These are phyloP conservation scores for Aspergillus niger DNA, from an alignment of 2,329 filamentous ascomycete genomes.

Conservation along the genomic window DNA sequence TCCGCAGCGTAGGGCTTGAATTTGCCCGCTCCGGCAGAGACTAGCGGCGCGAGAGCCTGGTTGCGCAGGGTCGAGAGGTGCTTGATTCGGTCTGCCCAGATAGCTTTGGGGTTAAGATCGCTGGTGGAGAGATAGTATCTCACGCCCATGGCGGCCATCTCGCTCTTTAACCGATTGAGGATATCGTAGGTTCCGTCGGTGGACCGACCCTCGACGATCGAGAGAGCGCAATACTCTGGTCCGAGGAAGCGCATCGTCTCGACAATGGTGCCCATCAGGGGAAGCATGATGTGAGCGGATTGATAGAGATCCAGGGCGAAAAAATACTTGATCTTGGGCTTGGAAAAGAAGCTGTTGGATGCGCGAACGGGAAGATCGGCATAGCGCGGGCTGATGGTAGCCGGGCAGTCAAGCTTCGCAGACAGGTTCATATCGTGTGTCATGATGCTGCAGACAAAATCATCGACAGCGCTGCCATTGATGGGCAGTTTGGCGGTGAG, in stretches of 20 bases:
- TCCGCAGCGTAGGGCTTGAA: conserved; percentile 1
- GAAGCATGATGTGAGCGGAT: background rate
- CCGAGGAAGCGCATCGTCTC: conserved; percentile 3
- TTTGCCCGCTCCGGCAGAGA: background rate
- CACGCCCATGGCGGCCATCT: conserved; percentile 4
- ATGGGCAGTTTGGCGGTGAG: background rate
- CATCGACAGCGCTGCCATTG: conserved; percentile 4
- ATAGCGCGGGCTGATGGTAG: background rate
- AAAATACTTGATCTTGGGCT: conserved; percentile 3
- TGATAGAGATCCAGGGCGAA: conserved; percentile 4
- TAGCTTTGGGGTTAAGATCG: background rate
- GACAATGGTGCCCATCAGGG: conserved; percentile 1
- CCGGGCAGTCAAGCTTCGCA: background rate
- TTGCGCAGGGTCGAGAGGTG: conserved; percentile 1
- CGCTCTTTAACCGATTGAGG: background rate
- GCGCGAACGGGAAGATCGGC: background rate
- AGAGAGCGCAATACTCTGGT: conserved; percentile 1
- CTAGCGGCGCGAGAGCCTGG: background rate
- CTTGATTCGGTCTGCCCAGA: conserved; percentile 2
- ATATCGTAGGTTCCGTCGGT: conserved; percentile 3
- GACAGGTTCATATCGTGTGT: background rate
- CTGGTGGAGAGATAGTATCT: background rate
- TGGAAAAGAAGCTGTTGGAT: background rate
- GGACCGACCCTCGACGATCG: conserved; percentile 4
- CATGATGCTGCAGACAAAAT: conserved; percentile 2